A percentile compares a stretch with the other conserved stretches of the same genome.
phyloP scores from a whole-genome alignment of 2,329 filamentous ascomycete species.

The Phialophora tarda region DNA sequence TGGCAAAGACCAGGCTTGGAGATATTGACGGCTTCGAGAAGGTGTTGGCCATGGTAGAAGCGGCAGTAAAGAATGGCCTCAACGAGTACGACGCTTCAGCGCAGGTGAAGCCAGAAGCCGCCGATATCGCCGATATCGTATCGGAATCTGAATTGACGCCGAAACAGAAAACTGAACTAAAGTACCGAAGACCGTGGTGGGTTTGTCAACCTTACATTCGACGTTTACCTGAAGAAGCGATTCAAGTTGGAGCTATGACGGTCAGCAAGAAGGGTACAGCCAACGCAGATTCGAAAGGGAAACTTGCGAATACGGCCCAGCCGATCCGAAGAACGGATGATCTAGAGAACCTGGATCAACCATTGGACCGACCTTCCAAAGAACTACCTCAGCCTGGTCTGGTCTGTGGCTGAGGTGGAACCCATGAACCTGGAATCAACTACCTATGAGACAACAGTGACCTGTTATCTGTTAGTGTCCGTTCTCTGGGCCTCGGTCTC shows the following conservation, averaged over 20 bases:
- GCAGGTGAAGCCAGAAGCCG: background rate
- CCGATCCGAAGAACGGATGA: constrained; percentile 19
- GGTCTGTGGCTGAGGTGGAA: constrained; percentile 31
- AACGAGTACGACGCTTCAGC: constrained; percentile 26
- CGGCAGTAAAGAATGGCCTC: constrained; percentile 63
- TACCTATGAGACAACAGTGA: background rate
- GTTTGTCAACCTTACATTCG: constrained; percentile 85
- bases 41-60: constrained; percentile 76
- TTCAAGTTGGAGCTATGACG: constrained; percentile 78
- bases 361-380: constrained; percentile 3
- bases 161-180: constrained; percentile 64
- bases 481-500: background rate
- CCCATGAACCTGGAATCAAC: background rate
- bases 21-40: constrained; percentile 79
- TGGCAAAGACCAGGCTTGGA: constrained; percentile 71
- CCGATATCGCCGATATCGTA: constrained; percentile 63
- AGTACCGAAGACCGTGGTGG: constrained; percentile 86
- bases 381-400: constrained; percentile 38
- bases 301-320: constrained; percentile 32
- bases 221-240: constrained; percentile 83
- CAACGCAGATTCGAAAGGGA: constrained; percentile 32
- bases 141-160: constrained; percentile 41
- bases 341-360: background rate
- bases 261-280: constrained; percentile 67
- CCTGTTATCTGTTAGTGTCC: background rate